phyloP scores from a whole-genome alignment of 108 stramenopile species.

The Conticribra guillardii region DNA sequence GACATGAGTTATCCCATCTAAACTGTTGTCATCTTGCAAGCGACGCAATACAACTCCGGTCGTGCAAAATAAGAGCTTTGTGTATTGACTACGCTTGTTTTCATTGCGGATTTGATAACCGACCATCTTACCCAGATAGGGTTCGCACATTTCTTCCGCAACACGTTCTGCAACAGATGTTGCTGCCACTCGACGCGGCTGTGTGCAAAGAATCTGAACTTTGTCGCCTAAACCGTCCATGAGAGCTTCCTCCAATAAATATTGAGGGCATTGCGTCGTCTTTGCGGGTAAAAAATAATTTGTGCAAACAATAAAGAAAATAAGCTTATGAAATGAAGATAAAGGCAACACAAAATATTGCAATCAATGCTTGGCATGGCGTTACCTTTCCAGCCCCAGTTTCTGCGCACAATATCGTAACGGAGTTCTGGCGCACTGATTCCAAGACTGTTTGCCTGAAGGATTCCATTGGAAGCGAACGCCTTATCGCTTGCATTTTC shows the following conservation, averaged over 20 bases:
- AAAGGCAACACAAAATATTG: not conserved
- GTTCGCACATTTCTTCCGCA: constrained; percentile 71
- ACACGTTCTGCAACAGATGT: constrained; percentile 80
- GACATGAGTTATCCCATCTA: constrained; percentile 86
- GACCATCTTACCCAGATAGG: constrained; percentile 65
- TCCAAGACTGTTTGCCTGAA: constrained; percentile 57
- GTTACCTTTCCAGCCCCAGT: constrained; percentile 83
- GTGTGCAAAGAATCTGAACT: constrained; percentile 78
- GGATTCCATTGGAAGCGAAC: constrained; percentile 58
- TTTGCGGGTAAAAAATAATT: constrained; percentile 5
- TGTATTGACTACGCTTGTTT: constrained; percentile 54
- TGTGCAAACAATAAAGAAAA: not conserved
- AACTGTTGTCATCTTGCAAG: constrained; percentile 87
- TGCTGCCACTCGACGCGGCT: constrained; percentile 79
- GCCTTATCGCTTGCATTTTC: constrained; percentile 46
- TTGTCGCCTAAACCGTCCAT: constrained; percentile 47
- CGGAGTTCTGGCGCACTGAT: constrained; percentile 46
- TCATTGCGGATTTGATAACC: constrained; percentile 96
- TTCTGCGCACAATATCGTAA: constrained; percentile 72
- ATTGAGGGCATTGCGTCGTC: constrained; percentile 74
- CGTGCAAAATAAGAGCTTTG: constrained; percentile 94
- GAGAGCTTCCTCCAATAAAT: constrained; percentile 79
- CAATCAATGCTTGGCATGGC: constrained; percentile 29
- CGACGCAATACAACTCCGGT: constrained; percentile 93
- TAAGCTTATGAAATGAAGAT: not conserved